Base-by-base conservation (phyloP, 306 rosid genomes). In the Cucurbita ficifolia region DNA sequence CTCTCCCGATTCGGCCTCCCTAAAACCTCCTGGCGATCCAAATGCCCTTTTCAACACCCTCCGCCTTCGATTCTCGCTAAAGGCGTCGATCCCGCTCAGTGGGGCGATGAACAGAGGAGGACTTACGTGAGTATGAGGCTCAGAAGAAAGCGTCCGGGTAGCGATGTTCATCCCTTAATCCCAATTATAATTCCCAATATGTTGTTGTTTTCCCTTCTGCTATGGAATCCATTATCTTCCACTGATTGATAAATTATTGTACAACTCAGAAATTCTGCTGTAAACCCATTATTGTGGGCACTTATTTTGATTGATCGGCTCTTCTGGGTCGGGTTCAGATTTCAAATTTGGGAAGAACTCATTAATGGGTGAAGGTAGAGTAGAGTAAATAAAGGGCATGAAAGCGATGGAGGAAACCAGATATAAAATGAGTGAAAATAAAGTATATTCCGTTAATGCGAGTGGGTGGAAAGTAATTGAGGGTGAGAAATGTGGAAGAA, bases 41-140 rank as follows among this genome's bases (percentile, higher is more conserved):
- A 87, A 79, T 93, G 96, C 84, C 94, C 94, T 3, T 93, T 63
- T 50, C 97, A 84, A 18, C 91, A 78, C 53, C 98, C 98, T 0
- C 96, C 89, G 0, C 97, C 98, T 0, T 60, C 85, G 88, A 78
- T 82, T 64, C 92, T 93, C 2, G 96, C 97, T 0, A 51, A 75
- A 8, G 97, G 97, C 16, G 59, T 86, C 5, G 83, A 87, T 1
- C 87, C 83, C 50, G 86, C 92, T 29, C 81, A 49, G 53, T 88
- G 96, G 97, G 88, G 80, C 29, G 75, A 72, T 0, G 83, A 85
- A 75, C 75, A 87, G 56, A 82, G 80, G 76, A 80, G 63, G 64
- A 78, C 54, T 5, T 80, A 80, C 72, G 96, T 73, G 13, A 82
- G 92, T 70, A 79, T 78, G 75, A 86, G 98, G 81, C 61, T 87